These are phyloP conservation scores for Triticum turgidum DNA, from an alignment of 176 grass and related monocot species.

Conservation along the genomic window DNA sequence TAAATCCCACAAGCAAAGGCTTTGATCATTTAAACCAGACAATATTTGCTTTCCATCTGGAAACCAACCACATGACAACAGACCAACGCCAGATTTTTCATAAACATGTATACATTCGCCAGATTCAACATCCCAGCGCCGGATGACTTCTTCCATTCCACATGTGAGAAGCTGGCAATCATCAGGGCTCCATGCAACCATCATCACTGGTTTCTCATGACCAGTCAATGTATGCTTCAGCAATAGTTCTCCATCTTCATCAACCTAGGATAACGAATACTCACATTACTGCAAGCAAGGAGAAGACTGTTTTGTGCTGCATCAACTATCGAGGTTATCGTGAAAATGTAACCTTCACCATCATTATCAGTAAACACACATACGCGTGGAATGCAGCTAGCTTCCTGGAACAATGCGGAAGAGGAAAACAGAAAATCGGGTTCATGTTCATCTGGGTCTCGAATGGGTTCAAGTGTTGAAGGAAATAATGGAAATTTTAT, in stretches of 20 bases:
- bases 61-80: constrained; percentile 78
- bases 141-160: constrained; percentile 76
- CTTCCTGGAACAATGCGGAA: not conserved
- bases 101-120: constrained; percentile 79
- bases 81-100: constrained; percentile 48
- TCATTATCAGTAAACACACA: not conserved
- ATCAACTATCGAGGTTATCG: not conserved
- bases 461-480: not conserved
- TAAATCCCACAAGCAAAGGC: constrained; percentile 61
- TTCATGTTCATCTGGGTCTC: not conserved
- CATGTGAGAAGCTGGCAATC: constrained; percentile 87
- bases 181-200: constrained; percentile 85
- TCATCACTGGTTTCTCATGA: constrained; percentile 65
- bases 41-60: constrained; percentile 70
- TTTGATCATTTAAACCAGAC: constrained; percentile 46
- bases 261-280: constrained; percentile 55
- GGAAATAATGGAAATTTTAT: not conserved
- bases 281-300: constrained; percentile 29
- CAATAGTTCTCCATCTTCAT: constrained; percentile 58
- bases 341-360: not conserved
- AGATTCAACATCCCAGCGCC: constrained; percentile 72
- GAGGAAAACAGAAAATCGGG: not conserved
- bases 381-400: not conserved
- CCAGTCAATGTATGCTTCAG: constrained; percentile 70
- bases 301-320: constrained; percentile 16